Conservation (phyloP, 75 land plant genomes). For the Picea glauca region DNA sequence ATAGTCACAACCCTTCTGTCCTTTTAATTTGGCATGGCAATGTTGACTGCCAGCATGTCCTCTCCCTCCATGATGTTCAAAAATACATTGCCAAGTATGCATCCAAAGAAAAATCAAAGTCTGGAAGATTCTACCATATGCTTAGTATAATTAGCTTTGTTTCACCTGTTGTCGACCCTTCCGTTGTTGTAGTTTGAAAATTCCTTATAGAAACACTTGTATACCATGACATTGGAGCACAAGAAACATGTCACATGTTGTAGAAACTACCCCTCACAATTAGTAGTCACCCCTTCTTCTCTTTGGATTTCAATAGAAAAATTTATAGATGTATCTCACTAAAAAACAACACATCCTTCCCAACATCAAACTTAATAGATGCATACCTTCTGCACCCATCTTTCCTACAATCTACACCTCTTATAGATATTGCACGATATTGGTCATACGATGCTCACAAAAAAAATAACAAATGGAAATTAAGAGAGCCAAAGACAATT, state of each 20-base stretch:
- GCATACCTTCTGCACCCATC: neutral
- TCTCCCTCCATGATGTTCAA: neutral
- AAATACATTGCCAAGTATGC: neutral
- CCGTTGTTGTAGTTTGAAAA: neutral
- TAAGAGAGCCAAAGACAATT: neutral
- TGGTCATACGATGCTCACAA: neutral
- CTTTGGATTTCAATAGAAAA: neutral
- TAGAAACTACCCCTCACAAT: neutral
- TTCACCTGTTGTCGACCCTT: no score
- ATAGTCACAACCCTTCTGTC: neutral
- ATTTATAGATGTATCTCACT: neutral
- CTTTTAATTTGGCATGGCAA: neutral
- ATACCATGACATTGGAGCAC: neutral
- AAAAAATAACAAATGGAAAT: neutral
- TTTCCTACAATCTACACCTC: neutral
- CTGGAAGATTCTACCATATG: no score
- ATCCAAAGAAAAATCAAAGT: no score
- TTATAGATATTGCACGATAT: neutral
- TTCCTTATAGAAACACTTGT: no score
- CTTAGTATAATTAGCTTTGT: no score
- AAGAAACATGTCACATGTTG: neutral
- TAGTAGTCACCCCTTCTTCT: neutral
- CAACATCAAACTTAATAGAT: neutral
- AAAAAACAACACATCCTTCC: neutral
- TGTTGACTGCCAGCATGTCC: neutral